Evolutionary conservation across 2,329 filamentous ascomycete species (phyloP).

Genomic region (Penicillium concentricum): DNA sequence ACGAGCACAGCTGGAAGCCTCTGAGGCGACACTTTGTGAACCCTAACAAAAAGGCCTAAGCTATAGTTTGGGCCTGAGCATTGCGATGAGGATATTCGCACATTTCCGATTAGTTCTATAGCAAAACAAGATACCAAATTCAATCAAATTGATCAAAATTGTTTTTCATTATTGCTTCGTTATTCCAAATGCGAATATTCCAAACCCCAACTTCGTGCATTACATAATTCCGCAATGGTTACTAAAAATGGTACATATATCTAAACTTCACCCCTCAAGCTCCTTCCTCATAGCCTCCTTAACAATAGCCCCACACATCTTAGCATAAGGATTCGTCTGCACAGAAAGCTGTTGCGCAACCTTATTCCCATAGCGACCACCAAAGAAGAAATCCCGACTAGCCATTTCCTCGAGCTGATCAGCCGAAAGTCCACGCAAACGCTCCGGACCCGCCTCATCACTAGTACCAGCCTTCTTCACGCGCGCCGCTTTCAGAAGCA

Average conservation of each 20-base stretch:
- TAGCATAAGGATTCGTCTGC: constrained; percentile 62
- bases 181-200: not conserved
- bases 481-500: constrained; percentile 41
- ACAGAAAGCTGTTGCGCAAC: constrained; percentile 58
- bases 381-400: constrained; percentile 55
- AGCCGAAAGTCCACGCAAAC: constrained; percentile 33
- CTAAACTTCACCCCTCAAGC: constrained; percentile 34
- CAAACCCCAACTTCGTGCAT: not conserved
- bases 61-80: not conserved
- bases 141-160: not conserved
- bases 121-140: not conserved
- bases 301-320: constrained; percentile 62
- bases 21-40: constrained; percentile 63
- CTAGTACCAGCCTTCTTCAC: constrained; percentile 16
- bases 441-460: constrained; percentile 25
- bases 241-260: no score
- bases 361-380: constrained; percentile 56
- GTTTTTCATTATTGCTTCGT: not conserved
- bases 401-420: constrained; percentile 55
- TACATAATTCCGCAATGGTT: not conserved
- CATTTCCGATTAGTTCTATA: not conserved
- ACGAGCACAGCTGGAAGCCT: constrained; percentile 75
- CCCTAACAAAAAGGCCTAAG: constrained; percentile 42
- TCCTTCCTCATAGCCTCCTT: constrained; percentile 60
- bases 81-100: not conserved